Evolutionary conservation across 495 filamentous ascomycete genomes (phyloP), one percentile per base, ranked within the genome.

Genomic region (Penicillium macrosclerotiorum): DNA sequence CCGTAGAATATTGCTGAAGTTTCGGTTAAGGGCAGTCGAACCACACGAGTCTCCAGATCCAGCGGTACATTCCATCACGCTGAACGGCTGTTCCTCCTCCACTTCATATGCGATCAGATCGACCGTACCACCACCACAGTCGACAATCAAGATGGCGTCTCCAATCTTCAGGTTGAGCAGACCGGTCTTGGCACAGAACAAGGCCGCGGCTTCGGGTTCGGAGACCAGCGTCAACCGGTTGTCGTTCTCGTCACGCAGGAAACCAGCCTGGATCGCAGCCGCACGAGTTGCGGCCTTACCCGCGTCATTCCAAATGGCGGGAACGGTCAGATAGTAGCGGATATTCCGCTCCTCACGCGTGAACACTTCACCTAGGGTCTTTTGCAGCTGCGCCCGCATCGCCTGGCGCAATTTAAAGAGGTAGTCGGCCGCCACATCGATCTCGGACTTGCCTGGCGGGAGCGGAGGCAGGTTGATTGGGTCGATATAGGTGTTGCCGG

Each of bases 91-190:
- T 59, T 89, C 85, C 63, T 89, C 85, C 49, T 88, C 86, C 24
- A 89, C 85, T 57, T 89, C 85, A 50, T 89, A 89, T 13, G 85
- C 85, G 54, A 89, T 89, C 68, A 89, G 68, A 73, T 89, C 85
- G 46, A 89, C 85, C 12, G 85, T 89, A 52, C 85, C 85, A 66
- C 85, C 85, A 65, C 85, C 85, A 51, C 85, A 89, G 65, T 89
- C 85, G 36, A 89, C 85, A 45, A 89, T 88, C 43, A 89, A 64
- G 35, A 89, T 83, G 26, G 85, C 85, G 64, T 89, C 85, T 49
- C 85, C 79, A 2, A 87, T 70, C 64, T 89, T 89, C 49, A 89
- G 69, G 55, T 89, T 88, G 23, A 89, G 67, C 45, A 89, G 67
- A 22, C 85, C 85, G 22, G 83, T 85, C 69, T 89, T 89, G 23